phyloP scores from a whole-genome alignment of 2,329 filamentous ascomycete genomes.

The Diaporthe aspalathi region DNA sequence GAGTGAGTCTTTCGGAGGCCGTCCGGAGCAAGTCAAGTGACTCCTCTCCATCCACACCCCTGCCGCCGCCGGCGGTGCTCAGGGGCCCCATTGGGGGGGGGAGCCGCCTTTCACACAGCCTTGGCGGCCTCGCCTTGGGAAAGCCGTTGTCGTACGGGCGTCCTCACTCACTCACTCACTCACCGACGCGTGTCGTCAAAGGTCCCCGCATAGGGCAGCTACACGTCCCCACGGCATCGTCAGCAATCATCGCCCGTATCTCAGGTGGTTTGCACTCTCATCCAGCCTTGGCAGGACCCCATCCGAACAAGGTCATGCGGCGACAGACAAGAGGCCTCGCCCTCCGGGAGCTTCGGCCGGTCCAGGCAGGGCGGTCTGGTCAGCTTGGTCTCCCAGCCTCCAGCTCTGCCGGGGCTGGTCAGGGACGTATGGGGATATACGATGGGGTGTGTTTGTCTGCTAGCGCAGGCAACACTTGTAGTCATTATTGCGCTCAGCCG shows the following conservation, averaged over 20 bases:
- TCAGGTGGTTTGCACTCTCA: neutral
- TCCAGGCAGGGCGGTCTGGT: constrained; percentile 17
- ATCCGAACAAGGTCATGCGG: constrained; percentile 16
- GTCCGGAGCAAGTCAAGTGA: constrained; percentile 25
- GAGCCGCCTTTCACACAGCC: neutral
- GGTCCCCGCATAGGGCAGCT: neutral
- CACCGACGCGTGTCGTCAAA: neutral
- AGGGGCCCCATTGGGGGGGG: too few species aligned
- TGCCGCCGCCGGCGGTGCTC: neutral
- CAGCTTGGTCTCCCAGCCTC: neutral
- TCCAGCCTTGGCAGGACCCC: neutral
- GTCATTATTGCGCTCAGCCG: neutral
- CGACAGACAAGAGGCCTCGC: constrained; percentile 8
- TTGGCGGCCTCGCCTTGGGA: constrained; percentile 12
- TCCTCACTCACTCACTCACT: neutral
- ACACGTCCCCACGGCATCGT: neutral
- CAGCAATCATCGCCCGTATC: neutral
- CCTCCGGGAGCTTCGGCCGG: constrained; percentile 18
- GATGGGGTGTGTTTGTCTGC: constrained; percentile 4
- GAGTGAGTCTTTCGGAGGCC: constrained; percentile 29
- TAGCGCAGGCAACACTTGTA: constrained; percentile 34
- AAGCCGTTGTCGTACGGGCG: neutral
- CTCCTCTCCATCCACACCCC: neutral
- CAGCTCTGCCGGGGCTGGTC: constrained; percentile 22
- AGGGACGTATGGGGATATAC: neutral